These are phyloP conservation scores for Podosphaera aphanis DNA, from an alignment of 2,329 filamentous ascomycete genomes.

Conservation along the genomic window DNA sequence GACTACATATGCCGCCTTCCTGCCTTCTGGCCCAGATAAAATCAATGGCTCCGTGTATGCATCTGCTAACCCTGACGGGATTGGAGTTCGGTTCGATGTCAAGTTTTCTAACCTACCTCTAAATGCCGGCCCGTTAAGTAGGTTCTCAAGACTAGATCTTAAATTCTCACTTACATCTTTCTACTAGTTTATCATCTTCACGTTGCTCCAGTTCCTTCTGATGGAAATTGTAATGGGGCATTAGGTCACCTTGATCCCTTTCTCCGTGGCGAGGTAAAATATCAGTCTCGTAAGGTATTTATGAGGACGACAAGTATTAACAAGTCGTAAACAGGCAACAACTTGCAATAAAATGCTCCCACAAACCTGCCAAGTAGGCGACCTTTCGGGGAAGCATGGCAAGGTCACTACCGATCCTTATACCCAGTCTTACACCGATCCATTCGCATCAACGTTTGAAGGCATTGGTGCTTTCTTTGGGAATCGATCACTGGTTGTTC, in stretches of 20 bases:
- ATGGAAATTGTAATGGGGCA: conserved; percentile 50
- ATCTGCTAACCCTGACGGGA: conserved; percentile 23
- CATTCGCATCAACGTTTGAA: conserved; percentile 29
- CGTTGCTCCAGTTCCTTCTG: conserved; percentile 32
- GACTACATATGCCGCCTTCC: conserved; percentile 28
- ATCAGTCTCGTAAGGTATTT: not conserved
- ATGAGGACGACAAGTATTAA: no score
- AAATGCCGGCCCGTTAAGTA: conserved; percentile 35
- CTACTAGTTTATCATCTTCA: conserved; percentile 49
- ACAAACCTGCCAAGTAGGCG: conserved; percentile 50
- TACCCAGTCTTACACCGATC: conserved; percentile 27
- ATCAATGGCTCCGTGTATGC: conserved; percentile 28
- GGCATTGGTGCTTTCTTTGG: conserved; percentile 35
- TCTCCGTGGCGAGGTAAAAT: conserved; percentile 24
- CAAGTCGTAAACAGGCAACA: conserved; percentile 22
- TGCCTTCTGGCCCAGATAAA: conserved; percentile 29
- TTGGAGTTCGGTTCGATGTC: conserved; percentile 31
- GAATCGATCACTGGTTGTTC: conserved; percentile 39
- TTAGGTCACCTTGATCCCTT: conserved; percentile 50
- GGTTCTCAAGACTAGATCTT: conserved; percentile 13
- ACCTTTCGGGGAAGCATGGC: conserved; percentile 53
- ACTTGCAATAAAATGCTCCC: conserved; percentile 33
- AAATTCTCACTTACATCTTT: not conserved
- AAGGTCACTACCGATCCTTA: conserved; percentile 29
- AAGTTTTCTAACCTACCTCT: conserved; percentile 34